Conservation (phyloP, 306 rosid species). For the Ochetophila trinervis region DNA sequence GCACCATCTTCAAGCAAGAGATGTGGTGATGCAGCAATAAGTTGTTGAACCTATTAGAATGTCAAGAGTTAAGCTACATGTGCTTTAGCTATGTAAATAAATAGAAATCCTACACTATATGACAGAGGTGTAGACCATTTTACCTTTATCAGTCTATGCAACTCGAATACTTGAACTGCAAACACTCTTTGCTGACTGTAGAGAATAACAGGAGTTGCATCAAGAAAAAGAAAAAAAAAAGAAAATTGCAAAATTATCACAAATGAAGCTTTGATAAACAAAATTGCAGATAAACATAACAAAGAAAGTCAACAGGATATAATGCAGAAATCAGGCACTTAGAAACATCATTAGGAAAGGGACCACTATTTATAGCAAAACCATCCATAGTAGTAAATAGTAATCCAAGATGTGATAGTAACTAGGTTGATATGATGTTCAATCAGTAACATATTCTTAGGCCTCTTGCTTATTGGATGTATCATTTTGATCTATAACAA, state of each 20-base stretch:
- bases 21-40: conserved; percentile 89
- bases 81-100: neutral
- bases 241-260: conserved; percentile 33
- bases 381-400: conserved; percentile 5
- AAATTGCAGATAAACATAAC: conserved; percentile 11
- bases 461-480: neutral
- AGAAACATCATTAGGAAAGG: conserved; percentile 15
- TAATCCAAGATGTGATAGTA: neutral
- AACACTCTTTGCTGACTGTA: conserved; percentile 64
- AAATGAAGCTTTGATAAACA: conserved; percentile 21
- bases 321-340: conserved; percentile 22
- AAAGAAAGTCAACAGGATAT: conserved; percentile 27
- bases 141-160: conserved; percentile 46
- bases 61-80: conserved; percentile 14
- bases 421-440: conserved; percentile 2
- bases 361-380: conserved; percentile 11
- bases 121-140: neutral
- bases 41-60: conserved; percentile 73
- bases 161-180: conserved; percentile 44
- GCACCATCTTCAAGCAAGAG: conserved; percentile 61
- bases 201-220: conserved; percentile 55
- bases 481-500: neutral
- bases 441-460: conserved; percentile 7
- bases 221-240: conserved; percentile 29
- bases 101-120: neutral